Base-by-base conservation (phyloP, 2,329 filamentous ascomycete genomes). In the Colletotrichum sidae region DNA sequence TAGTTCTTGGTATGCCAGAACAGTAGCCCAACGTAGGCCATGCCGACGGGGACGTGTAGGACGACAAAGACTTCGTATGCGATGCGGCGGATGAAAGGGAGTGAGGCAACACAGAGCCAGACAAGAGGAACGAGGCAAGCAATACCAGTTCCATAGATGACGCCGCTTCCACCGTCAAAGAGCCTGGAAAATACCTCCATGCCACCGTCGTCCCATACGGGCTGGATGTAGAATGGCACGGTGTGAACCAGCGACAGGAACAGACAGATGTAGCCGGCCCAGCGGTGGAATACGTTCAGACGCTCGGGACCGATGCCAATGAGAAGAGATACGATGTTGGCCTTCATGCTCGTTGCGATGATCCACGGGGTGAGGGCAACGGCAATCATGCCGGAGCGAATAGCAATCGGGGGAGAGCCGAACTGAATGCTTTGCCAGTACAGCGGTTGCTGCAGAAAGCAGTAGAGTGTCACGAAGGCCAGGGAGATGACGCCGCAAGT, bases 1-100 rank as follows among this genome's bases (percentile, higher is more conserved):
- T 92, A 97, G 78, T 97, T 97, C 78, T 94, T 92, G 72, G 92
- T 96, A 77, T 98, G 95, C 95, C 95, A 98, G 80, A 98, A 97
- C 35, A 98, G 84, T 75, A 97, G 86, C 2, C 86, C 94, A 7
- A 97, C 81, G 73, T 96, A 97, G 12, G 92, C 81, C 44, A 94
- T 86, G 0, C 93, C 90, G 9, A 93, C 90, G 0, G 95, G 94
- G 0, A 94, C 87, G 74, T 98, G 95, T 3, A 97, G 80, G 37
- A 90, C 77, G 15, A 95, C 88, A 73, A 98, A 98, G 1, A 93
- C 77, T 75, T 98, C 95, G 77, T 97, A 98, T 70, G 92, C 90
- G 69, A 88, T 83, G 67, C 90, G 84, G 68, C 95, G 87, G 17
- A 97, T 81, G 55, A 92, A 84, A 2, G 93, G 92, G 2, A 97